phyloP scores from a whole-genome alignment of 495 filamentous ascomycete genomes.

The Clavariopsis aquatica region DNA sequence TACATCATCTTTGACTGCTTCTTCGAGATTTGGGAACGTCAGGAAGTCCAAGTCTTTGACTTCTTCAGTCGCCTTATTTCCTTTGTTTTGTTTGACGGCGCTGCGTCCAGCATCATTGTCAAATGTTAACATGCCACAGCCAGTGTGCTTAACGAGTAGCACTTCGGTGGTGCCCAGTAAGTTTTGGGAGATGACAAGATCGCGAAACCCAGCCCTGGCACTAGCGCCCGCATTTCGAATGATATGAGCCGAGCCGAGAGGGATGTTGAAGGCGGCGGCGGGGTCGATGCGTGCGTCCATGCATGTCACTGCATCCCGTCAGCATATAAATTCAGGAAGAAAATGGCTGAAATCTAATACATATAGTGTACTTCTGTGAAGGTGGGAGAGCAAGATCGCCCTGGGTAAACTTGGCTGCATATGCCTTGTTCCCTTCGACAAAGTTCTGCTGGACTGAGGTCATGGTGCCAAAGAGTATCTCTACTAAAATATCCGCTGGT shows the following conservation, averaged over 20 bases:
- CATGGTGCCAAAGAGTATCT: background rate
- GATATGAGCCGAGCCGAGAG: constrained; percentile 75
- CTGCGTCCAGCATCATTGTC: constrained; percentile 62
- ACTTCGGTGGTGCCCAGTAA: constrained; percentile 78
- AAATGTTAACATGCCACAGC: constrained; percentile 83
- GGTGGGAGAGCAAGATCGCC: constrained; percentile 72
- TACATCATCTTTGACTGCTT: constrained; percentile 68
- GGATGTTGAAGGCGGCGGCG: constrained; percentile 68
- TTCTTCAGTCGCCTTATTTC: constrained; percentile 49
- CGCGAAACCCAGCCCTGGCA: constrained; percentile 68
- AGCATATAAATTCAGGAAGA: background rate
- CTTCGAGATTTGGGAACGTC: constrained; percentile 64
- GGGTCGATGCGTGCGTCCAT: constrained; percentile 86
- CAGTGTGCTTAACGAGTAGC: constrained; percentile 74
- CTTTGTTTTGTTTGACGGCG: constrained; percentile 60
- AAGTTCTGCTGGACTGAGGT: constrained; percentile 47
- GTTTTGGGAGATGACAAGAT: constrained; percentile 78
- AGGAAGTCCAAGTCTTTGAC: constrained; percentile 59
- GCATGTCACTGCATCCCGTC: constrained; percentile 61
- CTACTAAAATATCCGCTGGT: background rate
- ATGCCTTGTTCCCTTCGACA: constrained; percentile 58
- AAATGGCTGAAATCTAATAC: constrained; percentile 37
- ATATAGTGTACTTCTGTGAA: constrained; percentile 64
- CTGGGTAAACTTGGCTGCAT: constrained; percentile 62
- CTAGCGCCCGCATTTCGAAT: constrained; percentile 77